phyloP scores from a whole-genome alignment of 2,329 filamentous ascomycete genomes.

The Cytospora mali region DNA sequence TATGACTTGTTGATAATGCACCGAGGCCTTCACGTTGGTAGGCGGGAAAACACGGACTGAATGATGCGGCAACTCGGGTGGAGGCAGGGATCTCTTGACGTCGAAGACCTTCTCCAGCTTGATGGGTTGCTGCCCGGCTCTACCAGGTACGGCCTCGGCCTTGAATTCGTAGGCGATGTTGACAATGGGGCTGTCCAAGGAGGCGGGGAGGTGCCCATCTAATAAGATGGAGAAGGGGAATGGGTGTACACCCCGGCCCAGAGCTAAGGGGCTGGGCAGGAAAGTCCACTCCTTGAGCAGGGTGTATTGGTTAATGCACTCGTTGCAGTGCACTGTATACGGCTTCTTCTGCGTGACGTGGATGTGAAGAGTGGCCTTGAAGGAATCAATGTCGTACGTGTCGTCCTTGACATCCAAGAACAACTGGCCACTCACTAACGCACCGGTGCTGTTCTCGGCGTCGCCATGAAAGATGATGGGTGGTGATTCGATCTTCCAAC shows the following conservation, averaged over 20 bases:
- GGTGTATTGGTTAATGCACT: slow-evolving; percentile 72
- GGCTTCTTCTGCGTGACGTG: slow-evolving; percentile 79
- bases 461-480: slow-evolving; percentile 82
- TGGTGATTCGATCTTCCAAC: slow-evolving; percentile 77
- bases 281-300: slow-evolving; percentile 82
- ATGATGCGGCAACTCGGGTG: slow-evolving; percentile 79
- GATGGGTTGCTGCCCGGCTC: slow-evolving; percentile 49
- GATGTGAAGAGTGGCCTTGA: slow-evolving; percentile 72
- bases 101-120: slow-evolving; percentile 69
- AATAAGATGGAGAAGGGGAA: slow-evolving; percentile 91
- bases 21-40: slow-evolving; percentile 86
- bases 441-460: slow-evolving; percentile 75
- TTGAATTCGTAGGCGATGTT: slow-evolving; percentile 78
- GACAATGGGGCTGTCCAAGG: slow-evolving; percentile 72
- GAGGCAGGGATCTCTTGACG: slow-evolving; percentile 75
- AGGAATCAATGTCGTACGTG: slow-evolving; percentile 66
- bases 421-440: slow-evolving; percentile 82
- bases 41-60: slow-evolving; percentile 94
- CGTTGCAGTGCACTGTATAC: slow-evolving; percentile 74
- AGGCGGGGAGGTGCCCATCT: slow-evolving; percentile 82
- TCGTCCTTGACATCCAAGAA: slow-evolving; percentile 72
- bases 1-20: slow-evolving; percentile 80
- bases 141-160: slow-evolving; percentile 63
- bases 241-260: slow-evolving; percentile 65
- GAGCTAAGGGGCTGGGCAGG: slow-evolving; percentile 57